Evolutionary conservation across 208 protist genomes (phyloP), one percentile per base, ranked within the genome.

Genomic region (Leishmania tarentolae): DNA sequence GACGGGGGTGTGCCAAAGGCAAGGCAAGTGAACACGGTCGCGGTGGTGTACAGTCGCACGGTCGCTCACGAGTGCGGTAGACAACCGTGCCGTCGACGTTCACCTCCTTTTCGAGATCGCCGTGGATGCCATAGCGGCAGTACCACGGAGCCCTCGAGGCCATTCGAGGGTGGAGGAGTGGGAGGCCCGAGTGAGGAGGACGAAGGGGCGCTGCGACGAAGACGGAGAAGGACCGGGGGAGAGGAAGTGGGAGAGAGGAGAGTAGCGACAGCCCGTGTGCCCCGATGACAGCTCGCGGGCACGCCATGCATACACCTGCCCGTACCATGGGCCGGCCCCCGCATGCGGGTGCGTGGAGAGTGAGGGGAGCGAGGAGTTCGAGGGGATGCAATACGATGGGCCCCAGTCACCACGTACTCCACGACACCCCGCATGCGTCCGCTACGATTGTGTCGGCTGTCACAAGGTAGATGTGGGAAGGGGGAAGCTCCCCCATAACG

Each of bases 51-150:
- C 90, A 90, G 84, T 91, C 86, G 72, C 90, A 92, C 13, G 63
- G 75, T 3, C 76, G 85, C 56, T 84, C 88, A 7, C 76, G 76
- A 6, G 80, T 77, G 7, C 81, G 81, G 76, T 90, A 93, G 69
- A 91, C n/a, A 15, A 71, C 80, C 0, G 83, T 90, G 73, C 90
- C 90, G 69, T 91, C 88, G 24, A 90, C 69, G 68, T 87, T 88
- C 11, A 66, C 81, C 70, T 82, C 73, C 35, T 74, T 71, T 24
- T 80, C 40, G 21, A 89, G 31, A 44, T 81, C 78, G 59, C 88
- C 90, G 75, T 93, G 90, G 5, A 89, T 52, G 77, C 85, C 76
- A 37, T 82, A 79, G 70, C 83, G 86, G 66, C 86, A 89, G 83
- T 90, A 90, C 87, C 83, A 86, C 79, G 90, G 90, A 40, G 42